phyloP scores from a whole-genome alignment of 2,329 filamentous ascomycete genomes.

The Diaporthe caulivora region DNA sequence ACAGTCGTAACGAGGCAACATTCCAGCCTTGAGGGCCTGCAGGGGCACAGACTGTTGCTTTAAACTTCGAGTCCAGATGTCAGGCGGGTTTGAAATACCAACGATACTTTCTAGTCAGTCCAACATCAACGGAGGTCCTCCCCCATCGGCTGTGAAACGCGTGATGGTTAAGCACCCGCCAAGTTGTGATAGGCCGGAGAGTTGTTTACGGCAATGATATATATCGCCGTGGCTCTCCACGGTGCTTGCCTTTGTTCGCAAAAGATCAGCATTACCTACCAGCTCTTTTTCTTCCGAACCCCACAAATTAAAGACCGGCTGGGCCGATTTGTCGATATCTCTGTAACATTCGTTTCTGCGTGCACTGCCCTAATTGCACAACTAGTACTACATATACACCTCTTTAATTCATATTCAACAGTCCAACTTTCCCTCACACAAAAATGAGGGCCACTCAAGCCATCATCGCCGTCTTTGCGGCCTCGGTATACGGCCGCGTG shows the following conservation, averaged over 20 bases:
- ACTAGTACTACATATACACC: background rate
- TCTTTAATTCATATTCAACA: background rate
- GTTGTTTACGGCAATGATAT: background rate
- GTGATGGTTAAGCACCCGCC: background rate
- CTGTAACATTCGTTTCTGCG: background rate
- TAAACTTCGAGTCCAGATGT: slow-evolving; percentile 12
- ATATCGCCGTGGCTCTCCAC: background rate
- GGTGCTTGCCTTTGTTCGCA: background rate
- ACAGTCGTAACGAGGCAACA: background rate
- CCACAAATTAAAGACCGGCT: background rate
- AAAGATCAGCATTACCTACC: background rate
- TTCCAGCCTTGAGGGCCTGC: background rate
- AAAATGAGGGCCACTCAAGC: slow-evolving; percentile 3
- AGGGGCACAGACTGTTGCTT: slow-evolving; percentile 2
- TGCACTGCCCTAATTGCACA: background rate
- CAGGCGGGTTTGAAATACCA: slow-evolving; percentile 19
- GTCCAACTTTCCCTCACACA: no score
- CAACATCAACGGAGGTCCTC: background rate
- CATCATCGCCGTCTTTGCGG: background rate
- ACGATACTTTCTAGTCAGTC: slow-evolving; percentile 24
- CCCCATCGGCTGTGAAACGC: background rate
- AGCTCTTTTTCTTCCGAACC: background rate
- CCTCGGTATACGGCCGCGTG: slow-evolving; percentile 4
- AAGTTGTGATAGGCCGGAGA: background rate
- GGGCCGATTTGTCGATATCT: slow-evolving; percentile 4